Base-by-base conservation (phyloP, 345 rosid genomes). In the Syzygium aqueum region DNA sequence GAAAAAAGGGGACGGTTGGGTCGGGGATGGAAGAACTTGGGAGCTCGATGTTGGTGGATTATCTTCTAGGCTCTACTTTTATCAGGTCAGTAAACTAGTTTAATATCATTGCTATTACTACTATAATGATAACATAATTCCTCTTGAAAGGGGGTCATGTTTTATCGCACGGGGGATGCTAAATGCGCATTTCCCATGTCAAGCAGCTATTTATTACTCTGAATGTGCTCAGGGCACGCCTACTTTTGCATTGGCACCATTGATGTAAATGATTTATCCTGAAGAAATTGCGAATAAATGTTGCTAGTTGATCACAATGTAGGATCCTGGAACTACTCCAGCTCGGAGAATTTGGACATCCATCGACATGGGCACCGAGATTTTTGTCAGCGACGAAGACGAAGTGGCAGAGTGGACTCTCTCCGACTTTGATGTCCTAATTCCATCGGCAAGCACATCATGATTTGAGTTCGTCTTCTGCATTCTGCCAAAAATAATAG, bases 311-410 rank as follows among this genome's bases (percentile, higher is more conserved):
- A 37, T 73, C 54, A 9, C 49, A 49, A 85, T 87, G 50, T 88
- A 95, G 97, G 95, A 95, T 92, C 95, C 95, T 12, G 93, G 90
- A 67, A 93, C 94, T 61, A 28, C 22, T 53, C 94, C 93, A 11
- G 95, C 93, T 11, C 91, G 90, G 91, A 93, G 98, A 87, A 91
- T 92, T 11, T 94, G 98, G 95, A 90, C 94, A 87, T 94, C 98
- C 4, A 89, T 95, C 7, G 94, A 95, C 88, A 84, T 87, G 88
- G 98, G 97, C 73, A 94, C 97, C 2, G 95, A 94, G 87, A 92
- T 94, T 86, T 93, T 92, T 59, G 86, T 90, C 15, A 92, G 92
- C 51, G 51, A 86, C 83, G 86, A 90, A 89, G 91, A 91, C 40
- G 95, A 92, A 86, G 89, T 85, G 61, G 95, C 95, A 63, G 97